Conservation (phyloP, 495 filamentous ascomycete species). For the Neurospora tetrasperma region DNA sequence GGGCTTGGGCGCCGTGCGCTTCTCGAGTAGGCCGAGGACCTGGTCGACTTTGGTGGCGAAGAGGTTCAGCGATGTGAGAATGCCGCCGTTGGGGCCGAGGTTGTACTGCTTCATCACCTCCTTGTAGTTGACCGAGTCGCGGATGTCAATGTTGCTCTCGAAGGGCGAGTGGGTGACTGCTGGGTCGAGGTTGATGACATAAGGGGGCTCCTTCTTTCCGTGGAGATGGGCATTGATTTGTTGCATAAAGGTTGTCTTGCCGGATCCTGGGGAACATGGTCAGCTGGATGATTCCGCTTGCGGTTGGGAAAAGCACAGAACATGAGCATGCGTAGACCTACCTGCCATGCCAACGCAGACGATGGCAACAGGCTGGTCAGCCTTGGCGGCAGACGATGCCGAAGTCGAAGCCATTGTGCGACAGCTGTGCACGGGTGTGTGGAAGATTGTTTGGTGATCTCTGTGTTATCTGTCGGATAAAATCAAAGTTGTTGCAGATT, state of each 20-base stretch:
- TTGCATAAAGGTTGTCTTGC: constrained; percentile 99
- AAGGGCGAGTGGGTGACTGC: constrained; percentile 95
- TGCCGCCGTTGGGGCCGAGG: constrained; percentile 95
- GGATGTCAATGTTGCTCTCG: constrained; percentile 96
- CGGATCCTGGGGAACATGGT: constrained; percentile 50
- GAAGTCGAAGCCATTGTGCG: constrained; percentile 16
- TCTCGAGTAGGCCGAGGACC: constrained; percentile 79
- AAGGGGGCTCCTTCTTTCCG: constrained; percentile 60
- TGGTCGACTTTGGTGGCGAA: constrained; percentile 98
- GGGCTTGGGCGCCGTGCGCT: constrained; percentile 60
- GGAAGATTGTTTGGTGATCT: background rate
- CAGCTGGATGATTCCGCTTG: background rate
- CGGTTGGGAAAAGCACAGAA: background rate
- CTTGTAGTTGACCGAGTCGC: constrained; percentile 97
- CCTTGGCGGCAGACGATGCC: constrained; percentile 7
- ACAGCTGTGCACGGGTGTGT: background rate
- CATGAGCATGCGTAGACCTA: constrained; percentile 13
- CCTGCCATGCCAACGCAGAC: constrained; percentile 98
- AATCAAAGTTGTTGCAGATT: background rate
- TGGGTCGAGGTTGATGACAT: constrained; percentile 95
- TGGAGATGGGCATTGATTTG: constrained; percentile 88
- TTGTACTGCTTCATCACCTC: constrained; percentile 99
- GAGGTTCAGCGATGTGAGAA: constrained; percentile 88
- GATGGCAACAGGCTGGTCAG: constrained; percentile 48
- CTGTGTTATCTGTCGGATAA: background rate